A percentile compares a stretch with the other conserved stretches of the same genome.
phyloP scores from a whole-genome alignment of 768 basidiomycete genomes.

The Mycena crocata region DNA sequence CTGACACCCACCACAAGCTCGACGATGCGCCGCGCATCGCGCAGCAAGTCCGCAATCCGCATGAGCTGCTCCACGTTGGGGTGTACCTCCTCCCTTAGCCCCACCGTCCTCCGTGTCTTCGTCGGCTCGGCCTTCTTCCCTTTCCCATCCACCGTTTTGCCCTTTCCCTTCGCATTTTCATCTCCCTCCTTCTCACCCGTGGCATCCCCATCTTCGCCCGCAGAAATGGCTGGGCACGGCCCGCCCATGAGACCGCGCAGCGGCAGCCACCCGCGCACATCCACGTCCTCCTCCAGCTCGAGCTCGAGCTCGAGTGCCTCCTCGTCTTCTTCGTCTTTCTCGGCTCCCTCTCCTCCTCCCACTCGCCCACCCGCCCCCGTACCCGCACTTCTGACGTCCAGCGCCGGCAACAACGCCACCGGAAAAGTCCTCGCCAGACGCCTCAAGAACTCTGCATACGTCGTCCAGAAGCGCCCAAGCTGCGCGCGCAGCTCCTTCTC shows the following conservation, averaged over 20 bases:
- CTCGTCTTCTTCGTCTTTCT: not conserved
- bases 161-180: too few relatives aligned
- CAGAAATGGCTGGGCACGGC: slow-evolving; percentile 10
- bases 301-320: slow-evolving; percentile 65
- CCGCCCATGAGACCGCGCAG: slow-evolving; percentile 52
- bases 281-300: slow-evolving; percentile 89
- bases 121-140: slow-evolving; percentile 32
- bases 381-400: slow-evolving; percentile 56
- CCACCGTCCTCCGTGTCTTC: slow-evolving; percentile 34
- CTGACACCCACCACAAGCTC: slow-evolving; percentile 63
- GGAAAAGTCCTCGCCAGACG: slow-evolving; percentile 79
- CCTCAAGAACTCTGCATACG: slow-evolving; percentile 74
- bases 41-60: slow-evolving; percentile 87
- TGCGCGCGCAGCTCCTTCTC: slow-evolving; percentile 49
- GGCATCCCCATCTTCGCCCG: not conserved
- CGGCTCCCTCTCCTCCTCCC: not conserved
- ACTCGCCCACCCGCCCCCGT: not conserved
- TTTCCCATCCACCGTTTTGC: slow-evolving; percentile 29
- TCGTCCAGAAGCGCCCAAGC: slow-evolving; percentile 73
- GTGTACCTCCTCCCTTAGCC: slow-evolving; percentile 59
- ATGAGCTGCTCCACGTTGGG: slow-evolving; percentile 97
- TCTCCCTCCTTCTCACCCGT: too few relatives aligned
- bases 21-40: slow-evolving; percentile 73
- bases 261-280: slow-evolving; percentile 89
- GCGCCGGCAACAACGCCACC: slow-evolving; percentile 62